phyloP scores from a whole-genome alignment of 129 eudicot species.

The Rutidosis leptorrhynchoides region DNA sequence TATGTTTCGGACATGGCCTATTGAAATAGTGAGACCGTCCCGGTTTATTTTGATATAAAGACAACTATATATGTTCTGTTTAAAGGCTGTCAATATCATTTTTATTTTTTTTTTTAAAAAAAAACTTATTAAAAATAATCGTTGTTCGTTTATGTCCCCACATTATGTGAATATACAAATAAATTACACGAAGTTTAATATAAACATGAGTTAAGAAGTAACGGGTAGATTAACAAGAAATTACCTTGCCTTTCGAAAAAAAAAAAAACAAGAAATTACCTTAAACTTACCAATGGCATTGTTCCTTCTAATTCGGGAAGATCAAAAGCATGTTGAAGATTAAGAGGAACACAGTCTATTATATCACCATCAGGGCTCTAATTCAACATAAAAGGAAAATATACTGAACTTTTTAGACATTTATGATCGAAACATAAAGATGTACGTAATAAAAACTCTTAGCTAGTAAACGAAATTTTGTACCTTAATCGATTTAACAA shows the following conservation, averaged over 20 bases:
- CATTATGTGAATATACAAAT: no score
- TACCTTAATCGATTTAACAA: slow-evolving; percentile 72
- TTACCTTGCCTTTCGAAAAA: no score
- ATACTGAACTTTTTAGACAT: neutral
- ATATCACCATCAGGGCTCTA: slow-evolving; percentile 93
- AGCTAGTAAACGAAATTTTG: neutral
- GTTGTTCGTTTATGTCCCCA: no score
- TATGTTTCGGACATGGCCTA: no score
- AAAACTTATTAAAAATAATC: no score
- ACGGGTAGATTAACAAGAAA: neutral
- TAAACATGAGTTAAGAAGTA: neutral
- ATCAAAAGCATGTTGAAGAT: slow-evolving; percentile 83
- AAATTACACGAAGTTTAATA: no score
- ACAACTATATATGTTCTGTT: no score
- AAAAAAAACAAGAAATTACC: neutral
- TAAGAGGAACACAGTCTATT: slow-evolving; percentile 75
- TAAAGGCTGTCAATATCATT: no score
- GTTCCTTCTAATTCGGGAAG: slow-evolving; percentile 53
- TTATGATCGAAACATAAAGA: neutral
- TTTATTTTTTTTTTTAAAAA: no score
- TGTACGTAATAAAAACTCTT: neutral
- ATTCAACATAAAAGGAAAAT: slow-evolving; percentile 9
- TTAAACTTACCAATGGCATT: slow-evolving; percentile 43
- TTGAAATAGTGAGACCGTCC: no score
- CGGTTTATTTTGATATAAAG: no score